Evolutionary conservation across 257 asterid genomes (phyloP).

Genomic region (Mitragyna speciosa): DNA sequence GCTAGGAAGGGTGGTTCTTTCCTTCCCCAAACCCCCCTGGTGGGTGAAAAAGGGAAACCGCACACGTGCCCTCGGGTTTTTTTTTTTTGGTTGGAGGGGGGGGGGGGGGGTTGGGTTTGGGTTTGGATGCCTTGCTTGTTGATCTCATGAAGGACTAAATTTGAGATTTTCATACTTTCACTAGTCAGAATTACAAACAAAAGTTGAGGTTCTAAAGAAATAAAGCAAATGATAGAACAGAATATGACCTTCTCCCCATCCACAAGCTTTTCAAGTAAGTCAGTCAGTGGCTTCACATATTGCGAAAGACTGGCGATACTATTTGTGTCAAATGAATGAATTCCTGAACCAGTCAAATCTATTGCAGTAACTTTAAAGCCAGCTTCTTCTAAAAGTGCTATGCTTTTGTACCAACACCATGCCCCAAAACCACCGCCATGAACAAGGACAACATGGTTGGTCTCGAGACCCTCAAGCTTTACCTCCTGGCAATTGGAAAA

Average conservation of each 20-base stretch:
- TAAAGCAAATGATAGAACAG: constrained; percentile 14
- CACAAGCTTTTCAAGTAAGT: constrained; percentile 62
- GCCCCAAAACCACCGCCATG: constrained; percentile 99
- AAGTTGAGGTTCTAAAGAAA: background rate
- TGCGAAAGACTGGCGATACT: constrained; percentile 72
- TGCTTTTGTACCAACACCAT: constrained; percentile 99
- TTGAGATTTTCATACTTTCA: no score
- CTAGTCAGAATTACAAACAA: background rate
- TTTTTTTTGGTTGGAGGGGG: no score
- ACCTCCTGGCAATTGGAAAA: constrained; percentile 50
- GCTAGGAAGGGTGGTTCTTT: no score
- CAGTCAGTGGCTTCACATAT: constrained; percentile 82
- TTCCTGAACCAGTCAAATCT: constrained; percentile 94
- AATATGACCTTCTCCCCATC: constrained; percentile 78
- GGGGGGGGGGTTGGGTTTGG: no score
- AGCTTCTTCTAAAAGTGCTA: constrained; percentile 80
- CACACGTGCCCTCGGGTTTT: no score
- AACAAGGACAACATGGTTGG: constrained; percentile 86
- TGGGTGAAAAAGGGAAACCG: no score
- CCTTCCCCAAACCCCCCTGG: no score
- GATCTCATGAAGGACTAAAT: no score
- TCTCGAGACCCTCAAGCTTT: constrained; percentile 72
- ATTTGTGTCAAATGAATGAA: constrained; percentile 86
- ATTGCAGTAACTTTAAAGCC: constrained; percentile 95
- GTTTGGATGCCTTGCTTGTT: no score